Evolutionary conservation across 202 grass and related monocot species (phyloP).

Genomic region (Thinopyrum obtusiflorum): DNA sequence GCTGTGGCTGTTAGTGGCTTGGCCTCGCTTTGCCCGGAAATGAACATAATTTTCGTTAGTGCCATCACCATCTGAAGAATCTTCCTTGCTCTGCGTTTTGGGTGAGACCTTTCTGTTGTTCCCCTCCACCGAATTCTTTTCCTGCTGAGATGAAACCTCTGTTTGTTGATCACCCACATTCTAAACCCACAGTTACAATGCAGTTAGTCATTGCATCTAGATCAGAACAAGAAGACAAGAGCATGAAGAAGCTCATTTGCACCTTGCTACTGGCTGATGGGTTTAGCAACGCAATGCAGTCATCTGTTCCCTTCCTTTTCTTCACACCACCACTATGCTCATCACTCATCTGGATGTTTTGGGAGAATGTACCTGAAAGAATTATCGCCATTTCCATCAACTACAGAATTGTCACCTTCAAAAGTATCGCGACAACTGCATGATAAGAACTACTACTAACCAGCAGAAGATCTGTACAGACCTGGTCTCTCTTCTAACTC

Average conservation of each 20-base stretch:
- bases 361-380: conserved; percentile 35
- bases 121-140: conserved; percentile 44
- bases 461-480: conserved; percentile 46
- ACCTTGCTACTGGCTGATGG: conserved; percentile 31
- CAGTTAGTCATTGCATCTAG: conserved; percentile 4
- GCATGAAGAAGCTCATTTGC: conserved; percentile 33
- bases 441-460: conserved; percentile 35
- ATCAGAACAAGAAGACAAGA: background rate
- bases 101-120: conserved; percentile 41
- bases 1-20: conserved; percentile 97
- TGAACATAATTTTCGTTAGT: conserved; percentile 73
- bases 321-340: conserved; percentile 45
- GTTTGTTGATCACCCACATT: conserved; percentile 47
- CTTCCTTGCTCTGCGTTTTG: conserved; percentile 57
- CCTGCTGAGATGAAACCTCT: conserved; percentile 51
- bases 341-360: conserved; percentile 53
- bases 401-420: conserved; percentile 8
- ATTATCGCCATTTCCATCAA: conserved; percentile 17
- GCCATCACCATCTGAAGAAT: conserved; percentile 58
- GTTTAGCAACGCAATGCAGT: conserved; percentile 28
- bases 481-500: conserved; percentile 40
- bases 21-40: conserved; percentile 85
- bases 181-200: conserved; percentile 25
- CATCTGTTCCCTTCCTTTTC: conserved; percentile 60
- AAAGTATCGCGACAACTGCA: background rate